Conservation (phyloP, 1,284 basidiomycete genomes). For the Coriolopsis trogii region DNA sequence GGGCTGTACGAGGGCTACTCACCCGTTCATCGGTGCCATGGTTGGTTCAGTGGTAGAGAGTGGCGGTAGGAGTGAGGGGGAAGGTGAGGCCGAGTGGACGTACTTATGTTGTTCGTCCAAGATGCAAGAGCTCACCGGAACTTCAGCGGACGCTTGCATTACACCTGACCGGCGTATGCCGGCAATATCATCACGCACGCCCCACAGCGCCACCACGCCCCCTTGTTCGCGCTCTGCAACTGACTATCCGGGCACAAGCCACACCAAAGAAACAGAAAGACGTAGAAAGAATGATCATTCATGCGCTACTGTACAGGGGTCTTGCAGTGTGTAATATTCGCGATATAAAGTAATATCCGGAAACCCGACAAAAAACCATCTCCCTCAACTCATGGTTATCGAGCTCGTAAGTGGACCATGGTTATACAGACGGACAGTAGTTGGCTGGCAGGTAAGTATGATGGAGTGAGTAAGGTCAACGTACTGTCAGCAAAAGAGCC, state of each 20-base stretch:
- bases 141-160: conserved; percentile 13
- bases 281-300: conserved; percentile 24
- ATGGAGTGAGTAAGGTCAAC: conserved; percentile 18
- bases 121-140: conserved; percentile 14
- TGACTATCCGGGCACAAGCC: too few relatives aligned
- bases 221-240: neutral
- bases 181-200: neutral
- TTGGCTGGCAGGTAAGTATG: conserved; percentile 21
- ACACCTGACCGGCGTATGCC: conserved; percentile 17
- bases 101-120: conserved; percentile 17
- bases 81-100: conserved; percentile 4
- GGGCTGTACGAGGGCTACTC: neutral
- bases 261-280: neutral
- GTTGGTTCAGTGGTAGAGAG: neutral
- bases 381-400: too few relatives aligned
- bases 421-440: too few relatives aligned
- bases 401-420: too few relatives aligned
- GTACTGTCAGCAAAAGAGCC: conserved; percentile 14
- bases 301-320: conserved; percentile 24
- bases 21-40: conserved; percentile 22
- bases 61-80: conserved; percentile 1
- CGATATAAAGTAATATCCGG: conserved; percentile 10
- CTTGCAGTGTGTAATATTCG: conserved; percentile 15
- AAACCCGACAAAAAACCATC: too few relatives aligned
- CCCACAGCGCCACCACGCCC: neutral